phyloP scores from a whole-genome alignment of 2,329 filamentous ascomycete species.

The Thermoascus crustaceus region DNA sequence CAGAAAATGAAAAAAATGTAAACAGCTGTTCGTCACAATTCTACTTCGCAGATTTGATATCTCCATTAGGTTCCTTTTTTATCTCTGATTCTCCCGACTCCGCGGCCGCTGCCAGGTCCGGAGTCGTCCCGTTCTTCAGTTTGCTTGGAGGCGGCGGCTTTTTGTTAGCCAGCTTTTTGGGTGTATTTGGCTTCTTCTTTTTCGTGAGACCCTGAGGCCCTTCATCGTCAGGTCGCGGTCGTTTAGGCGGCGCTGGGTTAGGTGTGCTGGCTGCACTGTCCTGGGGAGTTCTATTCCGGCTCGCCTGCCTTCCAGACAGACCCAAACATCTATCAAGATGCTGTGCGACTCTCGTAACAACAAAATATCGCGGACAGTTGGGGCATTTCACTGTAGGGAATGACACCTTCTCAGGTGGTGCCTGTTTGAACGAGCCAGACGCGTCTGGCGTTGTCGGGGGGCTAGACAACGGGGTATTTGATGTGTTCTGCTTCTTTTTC shows the following conservation, averaged over 20 bases:
- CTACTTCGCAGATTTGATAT: background rate
- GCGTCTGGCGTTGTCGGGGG: slow-evolving; percentile 26
- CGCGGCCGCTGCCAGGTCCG: slow-evolving; percentile 22
- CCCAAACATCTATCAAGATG: slow-evolving; percentile 55
- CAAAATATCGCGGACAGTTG: slow-evolving; percentile 53
- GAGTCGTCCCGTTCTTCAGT: slow-evolving; percentile 35
- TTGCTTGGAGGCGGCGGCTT: slow-evolving; percentile 33
- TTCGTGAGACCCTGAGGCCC: slow-evolving; percentile 40
- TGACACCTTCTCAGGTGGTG: slow-evolving; percentile 21
- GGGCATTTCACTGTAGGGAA: slow-evolving; percentile 46
- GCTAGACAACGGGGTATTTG: slow-evolving; percentile 28
- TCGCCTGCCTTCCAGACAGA: slow-evolving; percentile 45
- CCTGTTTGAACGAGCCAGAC: slow-evolving; percentile 21
- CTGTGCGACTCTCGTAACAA: slow-evolving; percentile 53
- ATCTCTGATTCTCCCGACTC: slow-evolving; percentile 24
- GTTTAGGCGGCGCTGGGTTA: slow-evolving; percentile 27
- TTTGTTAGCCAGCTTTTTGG: slow-evolving; percentile 28
- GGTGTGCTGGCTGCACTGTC: slow-evolving; percentile 35
- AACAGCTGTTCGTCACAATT: background rate
- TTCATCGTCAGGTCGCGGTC: slow-evolving; percentile 31
- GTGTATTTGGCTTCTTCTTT: slow-evolving; percentile 41
- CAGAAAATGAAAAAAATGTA: background rate
- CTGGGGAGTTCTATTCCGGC: slow-evolving; percentile 38
- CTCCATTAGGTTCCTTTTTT: slow-evolving; percentile 28
- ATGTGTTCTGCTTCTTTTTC: slow-evolving; percentile 28